Evolutionary conservation across 331 rosid species (phyloP), one percentile per base, ranked within the genome.

Genomic region (Quercus lobata): DNA sequence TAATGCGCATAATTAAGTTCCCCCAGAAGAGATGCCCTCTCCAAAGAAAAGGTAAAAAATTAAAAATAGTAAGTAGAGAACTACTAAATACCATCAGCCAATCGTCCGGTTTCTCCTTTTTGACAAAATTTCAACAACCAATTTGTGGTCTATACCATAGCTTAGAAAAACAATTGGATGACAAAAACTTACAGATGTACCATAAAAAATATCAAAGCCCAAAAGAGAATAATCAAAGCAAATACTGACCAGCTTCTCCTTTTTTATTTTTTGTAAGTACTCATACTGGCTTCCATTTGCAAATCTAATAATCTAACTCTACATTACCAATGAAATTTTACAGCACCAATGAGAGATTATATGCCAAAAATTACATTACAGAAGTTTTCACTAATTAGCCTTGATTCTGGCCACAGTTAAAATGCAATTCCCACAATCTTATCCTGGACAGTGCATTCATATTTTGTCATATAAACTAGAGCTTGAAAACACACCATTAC

Each of bases 401-500:
- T 75, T 49, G 5, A 69, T 30, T 68, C 57, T n/a, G 44, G 34
- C 46, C 16, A 61, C 75, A 66, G 25, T 76, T 46, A 63, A 76
- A 49, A 70, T 34, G 27, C 44, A 21, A 63, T 37, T 22, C 25
- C 22, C 80, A 61, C 69, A 41, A 63, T 73, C 66, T 78, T 65
- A 66, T 41, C n/a, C 69, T 65, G 57, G 35, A 70, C 53, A 53
- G 55, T 71, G 55, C 52, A 72, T 65, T 55, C 71, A 69, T 76
- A 63, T 62, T 41, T 8, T 14, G 34, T 15, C 41, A 35, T 27
- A 84, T 53, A 82, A 71, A 79, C 57, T 52, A 66, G 21, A 71
- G 55, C 41, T 44, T 35, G 80, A 25, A 82, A 79, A 57, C 10
- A 66, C 49, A 66, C 22, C 16, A 32, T 30, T 32, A 32, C 72